These are phyloP conservation scores for Fusarium chaquense DNA, from an alignment of 2,329 filamentous ascomycete genomes.

Conservation along the genomic window DNA sequence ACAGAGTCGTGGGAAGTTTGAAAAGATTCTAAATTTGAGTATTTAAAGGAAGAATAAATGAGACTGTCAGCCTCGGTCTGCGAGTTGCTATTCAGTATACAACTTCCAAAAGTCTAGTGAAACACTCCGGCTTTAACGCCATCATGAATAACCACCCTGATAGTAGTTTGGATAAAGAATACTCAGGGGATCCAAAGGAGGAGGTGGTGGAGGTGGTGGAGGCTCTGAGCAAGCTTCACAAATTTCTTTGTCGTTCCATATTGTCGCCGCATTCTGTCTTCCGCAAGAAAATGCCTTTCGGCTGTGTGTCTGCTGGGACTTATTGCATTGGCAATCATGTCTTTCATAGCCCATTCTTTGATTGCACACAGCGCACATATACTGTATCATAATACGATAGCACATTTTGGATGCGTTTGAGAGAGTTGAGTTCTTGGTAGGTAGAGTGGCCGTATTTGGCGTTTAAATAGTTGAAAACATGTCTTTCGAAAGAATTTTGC, in stretches of 20 bases:
- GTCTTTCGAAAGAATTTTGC: too few relatives aligned
- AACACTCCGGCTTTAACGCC: neutral
- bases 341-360: slow-evolving; percentile 1
- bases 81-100: neutral
- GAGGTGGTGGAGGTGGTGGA: neutral
- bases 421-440: neutral
- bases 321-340: neutral
- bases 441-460: neutral
- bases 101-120: neutral
- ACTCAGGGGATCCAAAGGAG: neutral
- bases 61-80: too few relatives aligned
- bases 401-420: neutral
- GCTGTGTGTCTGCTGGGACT: neutral
- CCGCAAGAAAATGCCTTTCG: neutral
- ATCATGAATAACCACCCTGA: neutral
- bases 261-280: neutral
- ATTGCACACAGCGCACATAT: slow-evolving; percentile 4
- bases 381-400: slow-evolving; percentile 6
- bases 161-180: neutral
- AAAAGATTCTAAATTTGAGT: too few relatives aligned
- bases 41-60: too few relatives aligned
- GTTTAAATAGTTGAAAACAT: neutral
- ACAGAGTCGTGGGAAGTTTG: too few relatives aligned
- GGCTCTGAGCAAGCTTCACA: neutral
- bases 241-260: neutral